A percentile compares a stretch with the other conserved stretches of the same genome.
Conservation (phyloP, 2,329 filamentous ascomycete species). For the Endocalyx cinctus region DNA sequence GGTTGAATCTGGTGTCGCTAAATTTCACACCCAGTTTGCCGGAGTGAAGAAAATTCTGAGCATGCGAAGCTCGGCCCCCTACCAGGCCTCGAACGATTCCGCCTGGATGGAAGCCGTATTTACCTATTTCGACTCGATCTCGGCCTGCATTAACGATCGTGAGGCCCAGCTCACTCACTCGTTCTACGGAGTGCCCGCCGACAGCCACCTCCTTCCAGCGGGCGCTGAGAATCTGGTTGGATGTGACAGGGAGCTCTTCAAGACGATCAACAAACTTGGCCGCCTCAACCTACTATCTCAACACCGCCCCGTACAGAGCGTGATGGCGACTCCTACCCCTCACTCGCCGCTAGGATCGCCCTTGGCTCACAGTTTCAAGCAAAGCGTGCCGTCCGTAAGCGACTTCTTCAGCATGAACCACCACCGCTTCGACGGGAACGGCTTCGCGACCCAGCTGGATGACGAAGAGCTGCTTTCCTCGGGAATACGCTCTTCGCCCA, state of each 20-base stretch:
- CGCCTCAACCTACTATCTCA: constrained; percentile 82
- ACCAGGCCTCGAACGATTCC: constrained; percentile 60
- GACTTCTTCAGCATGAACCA: constrained; percentile 50
- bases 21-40: constrained; percentile 89
- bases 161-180: constrained; percentile 73
- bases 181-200: constrained; percentile 53
- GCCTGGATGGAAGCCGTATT: constrained; percentile 92
- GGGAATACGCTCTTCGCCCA: constrained; percentile 35
- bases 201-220: constrained; percentile 46
- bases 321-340: constrained; percentile 20
- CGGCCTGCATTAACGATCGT: constrained; percentile 84
- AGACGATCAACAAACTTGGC: constrained; percentile 76
- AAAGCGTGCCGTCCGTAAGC: constrained; percentile 28
- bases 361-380: constrained; percentile 39
- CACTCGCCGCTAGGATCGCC: constrained; percentile 37
- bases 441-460: constrained; percentile 53
- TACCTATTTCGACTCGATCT: constrained; percentile 91
- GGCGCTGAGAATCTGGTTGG: constrained; percentile 81
- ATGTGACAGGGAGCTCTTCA: constrained; percentile 83
- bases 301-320: constrained; percentile 48
- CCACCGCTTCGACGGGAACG: constrained; percentile 63
- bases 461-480: constrained; percentile 49
- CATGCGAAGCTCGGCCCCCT: constrained; percentile 57
- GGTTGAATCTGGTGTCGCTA: constrained; percentile 86
- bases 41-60: constrained; percentile 87